A percentile compares a stretch with the other conserved stretches of the same genome.
Conservation (phyloP, 345 rosid genomes). For the Syzygium jambos region DNA sequence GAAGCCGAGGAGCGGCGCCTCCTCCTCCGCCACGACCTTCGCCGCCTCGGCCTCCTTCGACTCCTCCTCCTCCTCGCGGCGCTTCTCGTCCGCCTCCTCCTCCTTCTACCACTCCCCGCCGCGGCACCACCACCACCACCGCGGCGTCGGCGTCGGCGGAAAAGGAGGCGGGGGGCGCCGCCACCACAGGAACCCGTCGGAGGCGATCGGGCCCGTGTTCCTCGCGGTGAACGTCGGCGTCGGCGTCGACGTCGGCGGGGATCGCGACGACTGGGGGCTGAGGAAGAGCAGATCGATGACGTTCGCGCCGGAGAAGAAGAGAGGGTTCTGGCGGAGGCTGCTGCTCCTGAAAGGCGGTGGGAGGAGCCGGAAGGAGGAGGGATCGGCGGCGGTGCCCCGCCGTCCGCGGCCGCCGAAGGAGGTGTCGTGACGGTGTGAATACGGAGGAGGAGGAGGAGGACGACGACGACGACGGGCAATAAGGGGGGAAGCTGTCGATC, state of each 20-base stretch:
- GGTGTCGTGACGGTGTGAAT: background rate
- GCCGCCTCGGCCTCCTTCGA: background rate
- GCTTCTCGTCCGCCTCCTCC: background rate
- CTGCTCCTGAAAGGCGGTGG: conserved; percentile 17
- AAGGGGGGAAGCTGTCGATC: background rate
- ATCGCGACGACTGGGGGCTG: conserved; percentile 21
- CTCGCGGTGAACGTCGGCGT: background rate
- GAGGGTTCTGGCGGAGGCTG: conserved; percentile 69
- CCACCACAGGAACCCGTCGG: conserved; percentile 30
- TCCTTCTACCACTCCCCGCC: conserved; percentile 4
- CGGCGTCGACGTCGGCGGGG: background rate
- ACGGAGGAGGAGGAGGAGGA: background rate
- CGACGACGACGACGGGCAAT: background rate
- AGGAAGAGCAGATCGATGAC: conserved; percentile 82
- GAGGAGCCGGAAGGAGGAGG: conserved; percentile 31
- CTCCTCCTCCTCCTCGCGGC: background rate
- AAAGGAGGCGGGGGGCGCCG: background rate
- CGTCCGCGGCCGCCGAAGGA: background rate
- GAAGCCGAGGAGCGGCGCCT: background rate
- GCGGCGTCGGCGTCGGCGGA: background rate
- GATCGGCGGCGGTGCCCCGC: background rate
- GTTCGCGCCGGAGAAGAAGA: conserved; percentile 28
- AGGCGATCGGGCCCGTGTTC: background rate
- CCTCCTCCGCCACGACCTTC: background rate
- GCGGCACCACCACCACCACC: conserved; percentile 1